Conservation (phyloP, 805 yeast genomes). For the Teunomyces panamensis region DNA sequence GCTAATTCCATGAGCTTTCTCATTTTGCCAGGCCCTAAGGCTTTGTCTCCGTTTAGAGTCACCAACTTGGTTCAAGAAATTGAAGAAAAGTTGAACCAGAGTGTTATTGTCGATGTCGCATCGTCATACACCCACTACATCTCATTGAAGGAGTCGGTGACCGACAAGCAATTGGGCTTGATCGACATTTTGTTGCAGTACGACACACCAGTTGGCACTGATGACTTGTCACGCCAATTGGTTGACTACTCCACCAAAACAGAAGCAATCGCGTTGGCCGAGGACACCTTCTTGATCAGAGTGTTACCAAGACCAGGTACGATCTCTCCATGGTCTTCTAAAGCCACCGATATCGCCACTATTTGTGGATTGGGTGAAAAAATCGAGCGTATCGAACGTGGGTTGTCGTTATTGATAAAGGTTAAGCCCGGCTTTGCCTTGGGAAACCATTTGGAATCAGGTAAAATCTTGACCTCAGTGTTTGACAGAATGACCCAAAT, state of each 20-base stretch:
- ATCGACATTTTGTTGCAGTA: conserved; percentile 67
- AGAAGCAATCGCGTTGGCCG: conserved; percentile 29
- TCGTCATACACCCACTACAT: conserved; percentile 82
- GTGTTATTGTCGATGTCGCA: conserved; percentile 63
- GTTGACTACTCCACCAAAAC: conserved; percentile 25
- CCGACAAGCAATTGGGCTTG: conserved; percentile 43
- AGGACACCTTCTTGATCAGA: conserved; percentile 56
- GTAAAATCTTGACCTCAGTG: conserved; percentile 62
- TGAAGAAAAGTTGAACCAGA: conserved; percentile 62
- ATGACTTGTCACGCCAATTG: conserved; percentile 40
- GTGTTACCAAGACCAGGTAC: conserved; percentile 93
- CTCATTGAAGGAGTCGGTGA: conserved; percentile 45
- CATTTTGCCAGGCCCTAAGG: conserved; percentile 81
- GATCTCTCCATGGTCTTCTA: conserved; percentile 98
- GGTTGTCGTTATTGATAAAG: conserved; percentile 69
- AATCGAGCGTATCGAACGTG: conserved; percentile 88
- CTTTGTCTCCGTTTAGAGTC: conserved; percentile 84
- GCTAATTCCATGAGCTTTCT: conserved; percentile 25
- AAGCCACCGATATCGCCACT: conserved; percentile 91
- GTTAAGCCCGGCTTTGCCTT: conserved; percentile 72
- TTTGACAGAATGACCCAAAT: conserved; percentile 95
- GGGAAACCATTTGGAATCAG: conserved; percentile 46
- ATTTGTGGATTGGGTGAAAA: conserved; percentile 77
- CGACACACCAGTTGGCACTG: conserved; percentile 64
- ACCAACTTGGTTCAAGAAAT: conserved; percentile 68